These are phyloP conservation scores for Zostera marina DNA, from an alignment of 116 monocot genomes.

Conservation along the genomic window DNA sequence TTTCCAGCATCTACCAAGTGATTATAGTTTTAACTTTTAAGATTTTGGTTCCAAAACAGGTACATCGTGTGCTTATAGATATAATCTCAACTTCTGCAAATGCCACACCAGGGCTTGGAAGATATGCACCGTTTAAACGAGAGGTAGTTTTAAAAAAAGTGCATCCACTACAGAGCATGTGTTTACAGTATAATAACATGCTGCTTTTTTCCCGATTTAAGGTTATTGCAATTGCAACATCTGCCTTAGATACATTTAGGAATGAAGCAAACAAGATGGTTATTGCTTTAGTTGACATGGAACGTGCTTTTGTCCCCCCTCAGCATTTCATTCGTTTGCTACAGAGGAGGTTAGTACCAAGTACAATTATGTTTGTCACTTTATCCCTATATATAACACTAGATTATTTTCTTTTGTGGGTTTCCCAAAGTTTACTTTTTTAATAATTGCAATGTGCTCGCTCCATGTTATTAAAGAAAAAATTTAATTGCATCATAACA, in stretches of 20 bases:
- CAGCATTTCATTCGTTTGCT: slow-evolving; percentile 93
- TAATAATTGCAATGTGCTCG: no score
- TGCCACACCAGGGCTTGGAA: slow-evolving; percentile 82
- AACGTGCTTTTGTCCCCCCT: slow-evolving; percentile 96
- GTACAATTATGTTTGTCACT: background rate
- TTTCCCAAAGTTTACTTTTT: background rate
- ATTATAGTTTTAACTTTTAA: background rate
- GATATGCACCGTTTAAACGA: slow-evolving; percentile 91
- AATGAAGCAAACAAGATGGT: slow-evolving; percentile 97
- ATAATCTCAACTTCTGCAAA: slow-evolving; percentile 80
- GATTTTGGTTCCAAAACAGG: slow-evolving; percentile 22
- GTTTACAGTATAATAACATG: slow-evolving; percentile 1
- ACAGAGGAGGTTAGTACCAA: slow-evolving; percentile 65
- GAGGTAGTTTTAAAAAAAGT: slow-evolving; percentile 36
- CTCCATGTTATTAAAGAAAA: no score
- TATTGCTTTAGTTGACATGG: slow-evolving; percentile 95
- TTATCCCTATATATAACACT: background rate
- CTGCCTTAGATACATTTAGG: slow-evolving; percentile 68
- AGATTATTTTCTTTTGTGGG: background rate
- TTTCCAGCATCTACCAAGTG: background rate
- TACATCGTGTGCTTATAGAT: slow-evolving; percentile 77
- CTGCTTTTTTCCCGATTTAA: slow-evolving; percentile 10
- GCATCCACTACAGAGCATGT: background rate
- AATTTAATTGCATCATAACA: no score
- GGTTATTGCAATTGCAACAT: slow-evolving; percentile 75